Evolutionary conservation across 2,329 filamentous ascomycete genomes (phyloP).

Genomic region (Talaromyces sp.): DNA sequence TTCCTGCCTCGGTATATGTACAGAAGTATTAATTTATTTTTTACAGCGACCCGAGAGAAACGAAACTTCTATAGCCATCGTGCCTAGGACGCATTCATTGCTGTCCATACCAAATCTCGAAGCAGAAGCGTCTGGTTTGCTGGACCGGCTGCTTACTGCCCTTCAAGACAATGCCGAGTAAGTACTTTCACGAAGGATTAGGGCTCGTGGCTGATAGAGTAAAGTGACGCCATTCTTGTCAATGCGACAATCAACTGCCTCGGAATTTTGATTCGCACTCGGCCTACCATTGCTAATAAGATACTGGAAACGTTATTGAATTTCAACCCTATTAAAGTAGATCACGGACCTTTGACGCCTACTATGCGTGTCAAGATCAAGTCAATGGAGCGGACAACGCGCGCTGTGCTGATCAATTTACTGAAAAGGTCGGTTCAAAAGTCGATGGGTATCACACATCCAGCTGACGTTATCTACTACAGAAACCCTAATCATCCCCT

Average conservation of each 20-base stretch:
- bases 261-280: slow-evolving; percentile 74
- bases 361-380: slow-evolving; percentile 77
- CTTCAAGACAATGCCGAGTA: slow-evolving; percentile 85
- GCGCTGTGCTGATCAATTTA: slow-evolving; percentile 78
- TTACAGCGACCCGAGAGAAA: slow-evolving; percentile 65
- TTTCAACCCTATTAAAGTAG: slow-evolving; percentile 86
- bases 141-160: slow-evolving; percentile 81
- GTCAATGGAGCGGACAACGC: slow-evolving; percentile 92
- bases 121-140: slow-evolving; percentile 83
- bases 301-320: slow-evolving; percentile 80
- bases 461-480: slow-evolving; percentile 23
- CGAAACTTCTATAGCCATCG: slow-evolving; percentile 82
- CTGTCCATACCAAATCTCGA: slow-evolving; percentile 79
- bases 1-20: neutral
- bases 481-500: slow-evolving; percentile 79
- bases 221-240: slow-evolving; percentile 79
- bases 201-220: neutral
- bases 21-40: neutral
- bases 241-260: slow-evolving; percentile 90
- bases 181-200: neutral
- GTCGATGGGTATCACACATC: neutral
- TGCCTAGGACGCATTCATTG: slow-evolving; percentile 77
- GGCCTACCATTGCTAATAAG: slow-evolving; percentile 76
- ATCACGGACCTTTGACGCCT: slow-evolving; percentile 71
- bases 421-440: slow-evolving; percentile 62